phyloP scores from a whole-genome alignment of 257 asterid genomes.

The Asclepias syriaca region DNA sequence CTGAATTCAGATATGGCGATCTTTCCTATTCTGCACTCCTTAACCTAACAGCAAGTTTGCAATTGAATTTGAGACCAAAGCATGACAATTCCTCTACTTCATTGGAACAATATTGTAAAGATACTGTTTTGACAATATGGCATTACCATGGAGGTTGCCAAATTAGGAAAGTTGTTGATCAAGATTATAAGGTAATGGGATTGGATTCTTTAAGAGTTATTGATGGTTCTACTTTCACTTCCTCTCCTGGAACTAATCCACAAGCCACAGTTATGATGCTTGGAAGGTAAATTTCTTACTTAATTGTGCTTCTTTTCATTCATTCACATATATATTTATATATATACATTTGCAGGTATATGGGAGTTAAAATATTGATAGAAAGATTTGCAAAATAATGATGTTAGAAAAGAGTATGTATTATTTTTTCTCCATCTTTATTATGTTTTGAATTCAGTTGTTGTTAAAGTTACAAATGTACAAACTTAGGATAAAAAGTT shows the following conservation, averaged over 20 bases:
- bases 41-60: constrained; percentile 60
- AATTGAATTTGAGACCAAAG: constrained; percentile 54
- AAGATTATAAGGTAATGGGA: constrained; percentile 52
- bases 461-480: too few species aligned
- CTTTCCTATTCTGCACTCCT: constrained; percentile 44
- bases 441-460: too few species aligned
- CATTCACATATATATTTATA: too few species aligned
- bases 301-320: too few species aligned
- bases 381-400: background rate
- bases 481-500: too few species aligned
- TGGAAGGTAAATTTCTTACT: constrained; percentile 44
- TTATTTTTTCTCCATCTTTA: too few species aligned
- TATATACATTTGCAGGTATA: background rate
- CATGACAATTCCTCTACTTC: constrained; percentile 53
- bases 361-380: background rate
- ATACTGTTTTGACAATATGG: constrained; percentile 89
- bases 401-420: too few species aligned
- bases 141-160: constrained; percentile 92
- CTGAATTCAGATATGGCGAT: constrained; percentile 37
- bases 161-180: constrained; percentile 59
- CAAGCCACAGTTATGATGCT: constrained; percentile 95
- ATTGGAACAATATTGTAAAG: constrained; percentile 73
- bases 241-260: constrained; percentile 85
- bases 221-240: constrained; percentile 76
- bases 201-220: constrained; percentile 52